phyloP scores from a whole-genome alignment of 768 basidiomycete species.

The Nevesoporus exiguus region DNA sequence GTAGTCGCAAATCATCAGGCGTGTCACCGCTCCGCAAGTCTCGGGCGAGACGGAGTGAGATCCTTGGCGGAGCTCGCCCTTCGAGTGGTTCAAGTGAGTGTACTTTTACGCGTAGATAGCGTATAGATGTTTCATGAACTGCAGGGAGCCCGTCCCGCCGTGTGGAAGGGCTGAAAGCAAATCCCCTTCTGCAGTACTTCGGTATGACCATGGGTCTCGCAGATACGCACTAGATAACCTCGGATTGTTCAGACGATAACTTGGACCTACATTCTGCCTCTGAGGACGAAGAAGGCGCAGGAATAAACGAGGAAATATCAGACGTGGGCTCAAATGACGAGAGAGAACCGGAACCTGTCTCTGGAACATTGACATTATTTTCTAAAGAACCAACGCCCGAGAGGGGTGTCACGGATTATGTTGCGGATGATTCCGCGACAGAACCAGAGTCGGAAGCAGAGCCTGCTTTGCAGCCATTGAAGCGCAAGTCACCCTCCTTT shows the following conservation, averaged over 20 bases:
- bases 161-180: conserved; percentile 18
- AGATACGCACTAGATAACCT: background rate
- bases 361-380: conserved; percentile 22
- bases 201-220: conserved; percentile 29
- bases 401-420: background rate
- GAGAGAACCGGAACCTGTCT: conserved; percentile 24
- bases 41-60: conserved; percentile 12
- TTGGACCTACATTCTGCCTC: conserved; percentile 53
- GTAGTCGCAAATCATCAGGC: conserved; percentile 13
- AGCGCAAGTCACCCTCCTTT: conserved; percentile 27
- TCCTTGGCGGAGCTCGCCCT: background rate
- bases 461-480: conserved; percentile 3
- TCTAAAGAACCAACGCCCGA: conserved; percentile 4
- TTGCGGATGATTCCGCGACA: conserved; percentile 27
- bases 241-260: conserved; percentile 32
- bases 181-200: conserved; percentile 50
- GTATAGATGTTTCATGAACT: background rate
- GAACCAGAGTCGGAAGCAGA: conserved; percentile 33
- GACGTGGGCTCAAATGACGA: conserved; percentile 21
- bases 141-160: conserved; percentile 4
- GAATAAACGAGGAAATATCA: conserved; percentile 19
- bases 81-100: conserved; percentile 15
- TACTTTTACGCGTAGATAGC: background rate
- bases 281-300: conserved; percentile 33
- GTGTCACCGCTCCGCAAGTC: conserved; percentile 18